Conservation (phyloP, 441 rosid species). For the Syzygium malaccense region DNA sequence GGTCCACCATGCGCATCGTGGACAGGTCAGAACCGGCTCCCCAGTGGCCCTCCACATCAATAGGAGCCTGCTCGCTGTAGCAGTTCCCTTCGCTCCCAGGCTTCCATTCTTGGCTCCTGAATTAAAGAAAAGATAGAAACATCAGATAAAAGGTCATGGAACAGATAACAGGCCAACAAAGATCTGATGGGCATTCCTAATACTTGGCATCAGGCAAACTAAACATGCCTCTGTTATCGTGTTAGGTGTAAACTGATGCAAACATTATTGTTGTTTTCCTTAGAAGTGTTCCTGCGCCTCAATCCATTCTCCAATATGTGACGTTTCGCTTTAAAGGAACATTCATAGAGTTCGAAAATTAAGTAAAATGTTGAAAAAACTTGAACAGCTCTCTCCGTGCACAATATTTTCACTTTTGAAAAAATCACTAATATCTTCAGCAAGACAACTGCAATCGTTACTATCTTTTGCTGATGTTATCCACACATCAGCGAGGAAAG, state of each 20-base stretch:
- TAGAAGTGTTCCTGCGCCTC: not conserved
- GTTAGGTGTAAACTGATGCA: not conserved
- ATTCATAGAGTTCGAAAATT: not conserved
- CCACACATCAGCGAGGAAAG: not conserved
- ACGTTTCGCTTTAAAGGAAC: not conserved
- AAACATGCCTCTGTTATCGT: not conserved
- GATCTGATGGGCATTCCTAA: not conserved
- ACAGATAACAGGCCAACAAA: not conserved
- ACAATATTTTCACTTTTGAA: not conserved
- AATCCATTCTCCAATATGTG: not conserved
- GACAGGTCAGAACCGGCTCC: constrained; percentile 82
- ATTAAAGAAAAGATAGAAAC: not conserved
- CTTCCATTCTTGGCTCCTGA: constrained; percentile 87
- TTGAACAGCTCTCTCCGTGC: not conserved
- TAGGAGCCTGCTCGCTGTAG: constrained; percentile 56
- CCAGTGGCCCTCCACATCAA: constrained; percentile 62
- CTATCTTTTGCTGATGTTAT: not conserved
- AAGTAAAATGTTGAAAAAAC: not conserved
- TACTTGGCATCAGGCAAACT: not conserved
- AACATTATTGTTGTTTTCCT: not conserved
- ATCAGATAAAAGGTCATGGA: not conserved
- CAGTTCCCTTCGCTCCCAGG: constrained; percentile 79
- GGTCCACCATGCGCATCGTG: constrained; percentile 73
- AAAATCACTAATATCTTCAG: not conserved
- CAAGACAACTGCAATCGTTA: not conserved